These are phyloP conservation scores for Thelephora terrestris DNA, from an alignment of 1,284 basidiomycete species.

Conservation along the genomic window DNA sequence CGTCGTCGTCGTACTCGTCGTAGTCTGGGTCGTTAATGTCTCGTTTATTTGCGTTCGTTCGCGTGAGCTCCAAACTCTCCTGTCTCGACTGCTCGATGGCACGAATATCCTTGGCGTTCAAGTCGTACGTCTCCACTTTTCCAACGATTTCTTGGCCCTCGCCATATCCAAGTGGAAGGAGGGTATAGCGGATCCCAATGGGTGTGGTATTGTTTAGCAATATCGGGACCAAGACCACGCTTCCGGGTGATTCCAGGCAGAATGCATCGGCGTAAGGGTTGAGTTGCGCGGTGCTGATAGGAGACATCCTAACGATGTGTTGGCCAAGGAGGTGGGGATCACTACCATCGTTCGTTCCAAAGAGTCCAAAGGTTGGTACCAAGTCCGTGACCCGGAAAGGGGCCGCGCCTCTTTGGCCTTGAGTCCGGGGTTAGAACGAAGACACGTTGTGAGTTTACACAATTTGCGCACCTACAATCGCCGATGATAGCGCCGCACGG, in stretches of 20 bases:
- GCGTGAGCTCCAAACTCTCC: slow-evolving; percentile 38
- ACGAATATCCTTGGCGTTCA: slow-evolving; percentile 57
- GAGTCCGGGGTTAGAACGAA: no score
- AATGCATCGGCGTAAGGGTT: slow-evolving; percentile 63
- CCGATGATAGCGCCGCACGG: no score
- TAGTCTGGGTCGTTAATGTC: slow-evolving; percentile 37
- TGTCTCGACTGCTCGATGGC: slow-evolving; percentile 49
- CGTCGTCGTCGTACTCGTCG: slow-evolving; percentile 50
- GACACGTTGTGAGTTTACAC: no score
- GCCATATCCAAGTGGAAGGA: slow-evolving; percentile 57
- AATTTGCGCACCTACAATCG: no score
- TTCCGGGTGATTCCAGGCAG: slow-evolving; percentile 53
- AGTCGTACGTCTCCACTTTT: slow-evolving; percentile 44
- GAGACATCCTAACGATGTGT: slow-evolving; percentile 85
- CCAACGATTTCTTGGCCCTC: slow-evolving; percentile 24
- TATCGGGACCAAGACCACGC: slow-evolving; percentile 61
- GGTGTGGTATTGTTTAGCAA: slow-evolving; percentile 90
- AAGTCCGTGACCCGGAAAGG: slow-evolving; percentile 32
- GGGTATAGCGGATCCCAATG: slow-evolving; percentile 61
- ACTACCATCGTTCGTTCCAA: slow-evolving; percentile 28
- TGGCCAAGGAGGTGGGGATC: slow-evolving; percentile 70
- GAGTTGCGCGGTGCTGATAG: slow-evolving; percentile 78
- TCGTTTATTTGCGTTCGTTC: slow-evolving; percentile 21
- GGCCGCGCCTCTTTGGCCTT: no score
- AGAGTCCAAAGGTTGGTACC: slow-evolving; percentile 36